Evolutionary conservation across 345 rosid species (phyloP), one percentile per base, ranked within the genome.

Genomic region (Erucastrum elatum): DNA sequence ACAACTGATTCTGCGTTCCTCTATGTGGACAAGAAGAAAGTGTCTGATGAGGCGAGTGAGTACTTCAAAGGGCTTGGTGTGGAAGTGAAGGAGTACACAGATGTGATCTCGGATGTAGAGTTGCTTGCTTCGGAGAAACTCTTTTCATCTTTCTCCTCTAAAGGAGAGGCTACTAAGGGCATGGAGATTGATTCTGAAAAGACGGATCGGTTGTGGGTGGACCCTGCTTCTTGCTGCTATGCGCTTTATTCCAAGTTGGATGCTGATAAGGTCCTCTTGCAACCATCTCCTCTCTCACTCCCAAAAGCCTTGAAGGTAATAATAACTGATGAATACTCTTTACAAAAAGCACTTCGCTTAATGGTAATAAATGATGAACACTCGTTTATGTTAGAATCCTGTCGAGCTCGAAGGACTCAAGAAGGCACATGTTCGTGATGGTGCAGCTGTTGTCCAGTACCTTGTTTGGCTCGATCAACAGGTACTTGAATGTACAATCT

Each of bases 381-480:
- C 41, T 41, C 46, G 21, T 31, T 73, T 15, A 16, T 75, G 33
- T 15, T 78, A 93, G 99, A 96, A 96, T 70, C 90, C 95, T 1
- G 89, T 87, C 83, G 99, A 96, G 86, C 81, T 93, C 74, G 91
- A 91, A 37, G 98, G 99, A 75, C 74, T 96, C 34, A 90, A 79
- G 85, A 91, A 90, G 39, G 91, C 98, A 25, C 99, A 96, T 69
- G 77, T 93, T 70, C 93, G 98, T 30, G 99, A 96, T 88, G 98
- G 99, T 82, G 98, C 97, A 66, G 94, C 96, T 85, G 93, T 93
- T 82, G 99, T 95, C 81, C 97, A 93, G 76, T 95, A 80, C 89
- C 91, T 95, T 78, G 90, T 77, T 66, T 94, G 98, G 98, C 89
- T 94, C 56, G 98, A 94, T 80, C 84, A 85, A 71, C 94, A 90